Evolutionary conservation across 257 asterid genomes (phyloP).

Genomic region (Penstemon barbatus): DNA sequence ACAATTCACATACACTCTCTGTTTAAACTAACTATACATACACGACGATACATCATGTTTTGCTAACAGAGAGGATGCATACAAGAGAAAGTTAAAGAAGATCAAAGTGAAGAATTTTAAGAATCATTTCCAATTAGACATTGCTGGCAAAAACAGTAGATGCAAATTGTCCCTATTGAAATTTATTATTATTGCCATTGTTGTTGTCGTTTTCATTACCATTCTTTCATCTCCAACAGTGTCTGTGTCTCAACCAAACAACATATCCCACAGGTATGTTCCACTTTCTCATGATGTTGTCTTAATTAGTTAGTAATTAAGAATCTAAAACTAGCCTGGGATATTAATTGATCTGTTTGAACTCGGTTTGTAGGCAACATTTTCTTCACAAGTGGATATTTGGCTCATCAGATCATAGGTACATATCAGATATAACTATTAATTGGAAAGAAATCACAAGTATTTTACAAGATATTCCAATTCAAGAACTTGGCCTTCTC

Average conservation of each 20-base stretch:
- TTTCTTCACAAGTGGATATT: conserved; percentile 80
- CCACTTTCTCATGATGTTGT: neutral
- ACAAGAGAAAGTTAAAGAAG: conserved; percentile 55
- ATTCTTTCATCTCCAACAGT: conserved; percentile 53
- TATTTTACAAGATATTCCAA: conserved; percentile 35
- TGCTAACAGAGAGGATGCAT: conserved; percentile 45
- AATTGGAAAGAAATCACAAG: conserved; percentile 49
- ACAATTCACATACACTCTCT: too few species aligned
- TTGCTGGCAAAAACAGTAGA: conserved; percentile 46
- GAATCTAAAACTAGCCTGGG: too few species aligned
- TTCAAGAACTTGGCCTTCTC: conserved; percentile 55
- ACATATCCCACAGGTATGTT: conserved; percentile 41
- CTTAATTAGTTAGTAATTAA: too few species aligned
- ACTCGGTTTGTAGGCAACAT: conserved; percentile 51
- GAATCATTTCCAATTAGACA: conserved; percentile 42
- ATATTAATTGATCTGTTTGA: too few species aligned
- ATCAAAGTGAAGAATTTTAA: conserved; percentile 48
- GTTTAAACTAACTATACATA: neutral
- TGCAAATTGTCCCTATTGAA: conserved; percentile 58
- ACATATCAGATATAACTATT: conserved; percentile 48
- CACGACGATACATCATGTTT: neutral
- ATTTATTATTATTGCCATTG: conserved; percentile 42
- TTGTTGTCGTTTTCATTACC: conserved; percentile 40
- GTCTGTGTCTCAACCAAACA: conserved; percentile 50
- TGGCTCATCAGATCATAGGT: conserved; percentile 67